These are phyloP conservation scores for Pseudogymnoascus sp. DNA, from an alignment of 2,329 filamentous ascomycete genomes.

Conservation along the genomic window DNA sequence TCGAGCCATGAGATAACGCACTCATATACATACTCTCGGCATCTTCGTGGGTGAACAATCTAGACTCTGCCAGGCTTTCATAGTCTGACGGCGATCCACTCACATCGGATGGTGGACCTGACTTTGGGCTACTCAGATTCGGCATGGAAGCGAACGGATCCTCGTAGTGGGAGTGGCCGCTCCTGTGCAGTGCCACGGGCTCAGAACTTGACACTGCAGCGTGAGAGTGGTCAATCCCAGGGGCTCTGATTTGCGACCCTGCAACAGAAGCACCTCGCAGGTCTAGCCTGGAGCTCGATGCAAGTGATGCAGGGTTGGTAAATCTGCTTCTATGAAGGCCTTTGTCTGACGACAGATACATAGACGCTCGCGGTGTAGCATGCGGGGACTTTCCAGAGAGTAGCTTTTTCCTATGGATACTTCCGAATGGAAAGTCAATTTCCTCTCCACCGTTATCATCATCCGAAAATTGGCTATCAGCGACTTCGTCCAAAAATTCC, in stretches of 20 bases:
- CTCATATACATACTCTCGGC: conserved; percentile 85
- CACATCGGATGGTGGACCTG: background rate
- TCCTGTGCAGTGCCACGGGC: background rate
- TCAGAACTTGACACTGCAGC: background rate
- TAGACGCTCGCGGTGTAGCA: conserved; percentile 47
- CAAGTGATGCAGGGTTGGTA: background rate
- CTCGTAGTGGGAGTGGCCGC: background rate
- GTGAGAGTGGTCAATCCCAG: background rate
- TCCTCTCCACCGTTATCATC: conserved; percentile 26
- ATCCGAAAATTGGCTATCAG: conserved; percentile 24
- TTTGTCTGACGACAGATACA: conserved; percentile 20
- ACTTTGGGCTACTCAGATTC: background rate
- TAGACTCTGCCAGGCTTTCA: conserved; percentile 55
- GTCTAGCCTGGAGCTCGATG: background rate
- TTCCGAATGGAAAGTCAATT: conserved; percentile 1
- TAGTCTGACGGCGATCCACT: conserved; percentile 11
- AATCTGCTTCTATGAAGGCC: background rate
- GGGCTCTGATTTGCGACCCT: background rate
- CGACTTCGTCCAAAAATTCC: conserved; percentile 26
- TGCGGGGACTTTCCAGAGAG: conserved; percentile 25
- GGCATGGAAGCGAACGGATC: background rate
- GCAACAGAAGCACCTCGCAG: background rate
- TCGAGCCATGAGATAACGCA: conserved; percentile 44
- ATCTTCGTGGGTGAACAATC: conserved; percentile 68
- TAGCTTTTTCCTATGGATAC: conserved; percentile 27